Base-by-base conservation (phyloP, 2,329 filamentous ascomycete genomes). In the Aspergillus sclerotialis region DNA sequence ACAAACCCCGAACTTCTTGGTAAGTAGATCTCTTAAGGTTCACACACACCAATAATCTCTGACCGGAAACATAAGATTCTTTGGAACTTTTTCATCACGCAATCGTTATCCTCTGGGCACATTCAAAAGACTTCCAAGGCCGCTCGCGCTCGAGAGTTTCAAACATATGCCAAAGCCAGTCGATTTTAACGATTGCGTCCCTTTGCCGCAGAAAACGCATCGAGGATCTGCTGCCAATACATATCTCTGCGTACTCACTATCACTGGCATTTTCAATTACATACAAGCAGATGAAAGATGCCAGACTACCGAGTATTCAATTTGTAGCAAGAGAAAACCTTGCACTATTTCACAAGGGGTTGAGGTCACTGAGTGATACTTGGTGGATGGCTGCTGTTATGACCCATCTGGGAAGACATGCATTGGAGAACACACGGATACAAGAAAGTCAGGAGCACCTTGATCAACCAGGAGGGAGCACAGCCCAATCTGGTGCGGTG, bases 311-410 rank as follows among this genome's bases (percentile, higher is more conserved):
- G 5, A 45, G 38, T 19, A 33, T 36, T 1, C 40, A 39, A 21
- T 7, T 28, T 13, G 35, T 31, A 5, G 40, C 44, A 3, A 41
- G 37, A 19, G 15, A 25, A 2, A 32, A 43, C 18, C 4, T 47
- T 2, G 29, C 35, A 6, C 9, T 29, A 3, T 44, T 47, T 26
- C 38, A 45, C 28, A 24, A 30, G 13, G 36, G 35, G 6, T 36
- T 47, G 1, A 18, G 41, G 23, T 18, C 31, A n/a, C 29, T 44
- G 12, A 11, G 30, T 7, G 24, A 30, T 9, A 42, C 27, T 17
- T 47, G 44, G 44, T 45, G 43, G 44, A 35, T 33, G 14, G 40
- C 44, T 4, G 28, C 33, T 23, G 31, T 44, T 7, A 45, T 45
- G 43, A 30, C 36, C 12, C 36, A 40, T 11, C 31, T 46, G 16